These are phyloP conservation scores for Blastocystis sp. DNA, from an alignment of 352 stramenopile species.

Conservation along the genomic window DNA sequence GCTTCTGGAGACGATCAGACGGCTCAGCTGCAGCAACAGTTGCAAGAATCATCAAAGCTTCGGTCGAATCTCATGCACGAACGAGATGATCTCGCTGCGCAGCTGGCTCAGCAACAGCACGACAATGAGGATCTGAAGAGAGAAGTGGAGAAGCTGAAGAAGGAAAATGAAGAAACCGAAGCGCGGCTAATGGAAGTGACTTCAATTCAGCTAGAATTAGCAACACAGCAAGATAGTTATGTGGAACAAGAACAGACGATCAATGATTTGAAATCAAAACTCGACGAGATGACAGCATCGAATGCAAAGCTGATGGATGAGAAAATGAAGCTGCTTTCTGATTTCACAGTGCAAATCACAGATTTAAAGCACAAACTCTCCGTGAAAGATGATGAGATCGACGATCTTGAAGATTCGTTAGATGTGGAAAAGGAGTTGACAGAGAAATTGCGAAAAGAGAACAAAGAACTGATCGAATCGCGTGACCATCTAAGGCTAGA, in stretches of 20 bases:
- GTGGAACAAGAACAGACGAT: not conserved
- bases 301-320: not conserved
- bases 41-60: not conserved
- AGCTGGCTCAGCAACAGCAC: not conserved
- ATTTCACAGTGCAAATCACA: not conserved
- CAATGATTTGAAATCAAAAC: not conserved
- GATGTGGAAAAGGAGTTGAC: slow-evolving; percentile 43
- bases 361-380: not conserved
- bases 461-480: slow-evolving; percentile 13
- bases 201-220: not conserved
- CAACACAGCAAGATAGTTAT: not conserved
- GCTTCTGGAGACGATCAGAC: not conserved
- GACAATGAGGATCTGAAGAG: not conserved
- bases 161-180: not conserved
- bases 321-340: not conserved
- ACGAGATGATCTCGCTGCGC: not conserved
- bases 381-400: not conserved
- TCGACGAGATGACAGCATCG: not conserved
- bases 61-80: not conserved
- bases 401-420: slow-evolving; percentile 8
- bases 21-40: not conserved
- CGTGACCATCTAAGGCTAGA: not conserved
- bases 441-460: slow-evolving; percentile 40
- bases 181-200: not conserved
- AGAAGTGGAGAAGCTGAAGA: not conserved